Evolutionary conservation across 2,329 filamentous ascomycete genomes (phyloP).

Genomic region (Claviceps humidiphila): DNA sequence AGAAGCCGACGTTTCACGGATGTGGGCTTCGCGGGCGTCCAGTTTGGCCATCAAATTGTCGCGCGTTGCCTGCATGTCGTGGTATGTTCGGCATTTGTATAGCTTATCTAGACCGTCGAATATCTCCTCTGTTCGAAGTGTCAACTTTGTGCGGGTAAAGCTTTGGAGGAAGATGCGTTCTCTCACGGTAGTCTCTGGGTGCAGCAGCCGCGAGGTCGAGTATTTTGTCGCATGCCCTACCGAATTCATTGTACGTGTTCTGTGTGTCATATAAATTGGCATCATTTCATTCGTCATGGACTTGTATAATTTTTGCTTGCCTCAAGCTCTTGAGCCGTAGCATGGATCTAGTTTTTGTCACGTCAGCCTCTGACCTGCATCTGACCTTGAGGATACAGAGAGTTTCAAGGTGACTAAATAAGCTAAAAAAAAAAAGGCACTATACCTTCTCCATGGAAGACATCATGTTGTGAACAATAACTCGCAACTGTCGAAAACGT

Average conservation of each 20-base stretch:
- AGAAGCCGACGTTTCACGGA: not conserved
- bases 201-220: not conserved
- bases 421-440: not conserved
- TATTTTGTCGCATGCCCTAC: not conserved
- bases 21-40: not conserved
- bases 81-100: not conserved
- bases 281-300: not conserved
- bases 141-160: not conserved
- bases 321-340: not conserved
- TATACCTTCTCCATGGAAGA: not conserved
- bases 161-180: not conserved
- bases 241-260: not conserved
- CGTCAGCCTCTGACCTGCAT: no score
- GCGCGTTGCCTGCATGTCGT: not conserved
- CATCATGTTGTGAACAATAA: not conserved
- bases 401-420: no score
- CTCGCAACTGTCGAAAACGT: not conserved
- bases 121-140: not conserved
- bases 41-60: not conserved
- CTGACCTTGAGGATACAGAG: no score
- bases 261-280: not conserved
- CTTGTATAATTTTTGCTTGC: not conserved
- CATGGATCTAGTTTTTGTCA: not conserved
- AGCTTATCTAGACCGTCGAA: not conserved
- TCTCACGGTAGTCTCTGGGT: not conserved